A percentile compares a stretch with the other conserved stretches of the same genome.
Evolutionary conservation across 2,329 filamentous ascomycete species (phyloP).

Genomic region (Didymella pomorum): DNA sequence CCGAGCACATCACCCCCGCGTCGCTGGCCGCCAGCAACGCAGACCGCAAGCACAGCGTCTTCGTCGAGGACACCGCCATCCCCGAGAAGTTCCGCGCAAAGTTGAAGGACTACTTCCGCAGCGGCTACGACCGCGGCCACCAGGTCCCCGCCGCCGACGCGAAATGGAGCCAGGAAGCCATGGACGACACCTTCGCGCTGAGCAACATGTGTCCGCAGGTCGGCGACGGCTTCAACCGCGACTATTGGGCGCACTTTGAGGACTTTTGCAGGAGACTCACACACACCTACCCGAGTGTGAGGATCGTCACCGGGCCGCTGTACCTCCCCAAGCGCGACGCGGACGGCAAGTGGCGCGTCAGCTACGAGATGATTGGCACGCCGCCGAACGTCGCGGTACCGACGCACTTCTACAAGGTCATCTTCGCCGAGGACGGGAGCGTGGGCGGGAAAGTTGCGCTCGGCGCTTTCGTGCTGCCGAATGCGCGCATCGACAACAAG

Average conservation of each 20-base stretch:
- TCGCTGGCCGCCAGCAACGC: constrained; percentile 78
- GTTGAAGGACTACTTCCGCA: constrained; percentile 92
- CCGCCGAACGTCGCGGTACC: constrained; percentile 95
- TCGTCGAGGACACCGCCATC: constrained; percentile 81
- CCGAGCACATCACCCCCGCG: constrained; percentile 92
- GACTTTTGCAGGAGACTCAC: constrained; percentile 93
- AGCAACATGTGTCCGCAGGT: constrained; percentile 99
- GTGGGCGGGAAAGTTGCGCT: constrained; percentile 75
- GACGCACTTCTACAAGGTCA: constrained; percentile 99
- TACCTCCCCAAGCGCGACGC: constrained; percentile 88
- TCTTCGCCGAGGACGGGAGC: constrained; percentile 87
- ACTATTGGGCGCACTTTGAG: constrained; percentile 99
- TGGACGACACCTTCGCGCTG: constrained; percentile 93
- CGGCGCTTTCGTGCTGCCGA: constrained; percentile 94
- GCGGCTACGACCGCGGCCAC: constrained; percentile 94
- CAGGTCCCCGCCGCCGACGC: constrained; percentile 96
- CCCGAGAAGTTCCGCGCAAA: constrained; percentile 88
- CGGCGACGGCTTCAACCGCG: constrained; percentile 96
- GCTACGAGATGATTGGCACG: constrained; percentile 92
- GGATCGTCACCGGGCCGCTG: constrained; percentile 90
- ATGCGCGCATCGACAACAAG: constrained; percentile 84
- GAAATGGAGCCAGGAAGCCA: constrained; percentile 92
- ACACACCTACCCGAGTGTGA: constrained; percentile 79
- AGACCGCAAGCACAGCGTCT: constrained; percentile 83
- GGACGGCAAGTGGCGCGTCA: constrained; percentile 95